A percentile compares a stretch with the other conserved stretches of the same genome.
Evolutionary conservation across 1,284 basidiomycete species (phyloP).

Genomic region (Caloboletus firmus): DNA sequence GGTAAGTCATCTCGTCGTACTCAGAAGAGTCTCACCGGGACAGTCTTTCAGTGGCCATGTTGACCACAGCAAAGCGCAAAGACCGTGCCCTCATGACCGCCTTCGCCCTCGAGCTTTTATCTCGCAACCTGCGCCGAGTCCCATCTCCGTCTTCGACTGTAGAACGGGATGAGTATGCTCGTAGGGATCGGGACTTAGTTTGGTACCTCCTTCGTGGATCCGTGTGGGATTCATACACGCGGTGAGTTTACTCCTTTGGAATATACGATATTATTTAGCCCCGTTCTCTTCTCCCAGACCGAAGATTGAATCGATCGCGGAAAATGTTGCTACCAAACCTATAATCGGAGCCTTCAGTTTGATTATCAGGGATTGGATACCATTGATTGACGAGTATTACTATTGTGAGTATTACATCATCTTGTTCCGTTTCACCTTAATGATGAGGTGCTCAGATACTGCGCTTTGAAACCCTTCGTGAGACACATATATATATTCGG

Average conservation of each 20-base stretch:
- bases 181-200: conserved; percentile 76
- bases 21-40: conserved; percentile 17
- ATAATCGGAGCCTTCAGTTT: conserved; percentile 75
- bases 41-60: conserved; percentile 31
- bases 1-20: conserved; percentile 45
- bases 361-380: conserved; percentile 87
- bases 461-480: conserved; percentile 43
- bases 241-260: conserved; percentile 42
- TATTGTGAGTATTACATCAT: conserved; percentile 67
- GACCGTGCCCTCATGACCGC: conserved; percentile 56
- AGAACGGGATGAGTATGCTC: conserved; percentile 79
- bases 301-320: conserved; percentile 66
- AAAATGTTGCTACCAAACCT: conserved; percentile 62
- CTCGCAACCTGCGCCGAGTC: conserved; percentile 63
- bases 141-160: conserved; percentile 60
- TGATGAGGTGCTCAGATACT: conserved; percentile 42
- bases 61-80: conserved; percentile 37
- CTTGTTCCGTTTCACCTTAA: not conserved
- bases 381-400: conserved; percentile 92
- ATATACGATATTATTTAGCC: conserved; percentile 2
- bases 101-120: conserved; percentile 62
- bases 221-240: conserved; percentile 85
- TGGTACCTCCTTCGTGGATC: conserved; percentile 89
- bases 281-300: conserved; percentile 49
- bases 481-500: conserved; percentile 2